Conservation (phyloP, 192 early-diverging fungal species). For the Mortierella claussenii region DNA sequence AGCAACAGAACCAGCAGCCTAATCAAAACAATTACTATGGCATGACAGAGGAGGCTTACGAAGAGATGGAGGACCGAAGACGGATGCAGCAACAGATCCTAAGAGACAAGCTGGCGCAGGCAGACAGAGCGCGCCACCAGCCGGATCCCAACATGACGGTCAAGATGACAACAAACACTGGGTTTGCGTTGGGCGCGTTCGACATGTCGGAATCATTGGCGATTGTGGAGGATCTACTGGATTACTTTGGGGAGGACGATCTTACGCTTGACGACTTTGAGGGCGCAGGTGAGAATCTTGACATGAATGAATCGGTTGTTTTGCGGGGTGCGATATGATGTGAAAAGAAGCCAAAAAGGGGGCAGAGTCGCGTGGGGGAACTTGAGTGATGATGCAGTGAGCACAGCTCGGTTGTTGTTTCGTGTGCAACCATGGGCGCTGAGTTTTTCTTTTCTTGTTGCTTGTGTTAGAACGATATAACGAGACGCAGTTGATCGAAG, state of each 20-base stretch:
- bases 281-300: conserved; percentile 21
- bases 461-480: conserved; percentile 47
- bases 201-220: conserved; percentile 53
- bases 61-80: conserved; percentile 50
- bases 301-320: no score
- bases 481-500: conserved; percentile 41
- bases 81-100: conserved; percentile 50
- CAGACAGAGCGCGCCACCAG: conserved; percentile 8
- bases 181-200: conserved; percentile 40
- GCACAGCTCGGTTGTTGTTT: no score
- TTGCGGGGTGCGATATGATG: neutral
- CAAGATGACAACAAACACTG: conserved; percentile 40
- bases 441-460: neutral
- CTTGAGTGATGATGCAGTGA: no score
- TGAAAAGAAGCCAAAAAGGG: no score
- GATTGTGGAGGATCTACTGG: conserved; percentile 47
- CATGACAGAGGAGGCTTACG: conserved; percentile 33
- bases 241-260: conserved; percentile 52
- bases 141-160: conserved; percentile 38
- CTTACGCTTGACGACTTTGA: conserved; percentile 12
- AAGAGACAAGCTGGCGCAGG: conserved; percentile 31
- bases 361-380: no score
- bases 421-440: no score
- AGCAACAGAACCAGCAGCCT: conserved; percentile 10
- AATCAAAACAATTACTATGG: neutral